phyloP scores from a whole-genome alignment of 805 yeast species.

The Candida arabinofermentans region DNA sequence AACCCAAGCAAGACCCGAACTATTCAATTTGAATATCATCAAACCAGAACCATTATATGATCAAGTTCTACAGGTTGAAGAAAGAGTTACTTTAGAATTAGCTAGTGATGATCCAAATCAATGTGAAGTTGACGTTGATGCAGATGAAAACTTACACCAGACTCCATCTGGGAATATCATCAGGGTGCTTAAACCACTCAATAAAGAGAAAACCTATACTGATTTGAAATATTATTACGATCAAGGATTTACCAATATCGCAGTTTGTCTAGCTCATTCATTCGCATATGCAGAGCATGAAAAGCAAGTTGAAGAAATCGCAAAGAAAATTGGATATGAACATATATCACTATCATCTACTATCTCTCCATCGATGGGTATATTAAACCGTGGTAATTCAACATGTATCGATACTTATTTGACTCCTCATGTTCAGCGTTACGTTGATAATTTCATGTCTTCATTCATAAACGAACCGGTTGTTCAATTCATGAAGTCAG shows the following conservation, averaged over 20 bases:
- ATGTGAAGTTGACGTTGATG: slow-evolving; percentile 12
- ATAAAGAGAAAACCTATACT: slow-evolving; percentile 12
- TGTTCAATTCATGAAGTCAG: slow-evolving; percentile 53
- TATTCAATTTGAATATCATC: slow-evolving; percentile 15
- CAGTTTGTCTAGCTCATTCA: slow-evolving; percentile 36
- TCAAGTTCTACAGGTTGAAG: slow-evolving; percentile 17
- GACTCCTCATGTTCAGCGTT: slow-evolving; percentile 37
- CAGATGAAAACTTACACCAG: slow-evolving; percentile 2
- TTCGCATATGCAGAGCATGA: slow-evolving; percentile 36
- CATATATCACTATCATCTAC: slow-evolving; percentile 32
- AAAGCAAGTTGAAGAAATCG: slow-evolving; percentile 30
- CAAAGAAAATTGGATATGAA: slow-evolving; percentile 39
- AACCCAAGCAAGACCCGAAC: slow-evolving; percentile 28
- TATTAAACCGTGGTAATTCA: slow-evolving; percentile 37
- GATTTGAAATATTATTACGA: slow-evolving; percentile 19
- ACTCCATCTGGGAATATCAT: slow-evolving; percentile 17
- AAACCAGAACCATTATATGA: slow-evolving; percentile 17
- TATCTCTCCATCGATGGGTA: slow-evolving; percentile 34
- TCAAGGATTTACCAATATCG: slow-evolving; percentile 25
- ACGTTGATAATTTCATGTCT: slow-evolving; percentile 34
- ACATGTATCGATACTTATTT: slow-evolving; percentile 40
- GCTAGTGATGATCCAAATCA: slow-evolving; percentile 25
- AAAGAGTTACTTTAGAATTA: slow-evolving; percentile 22
- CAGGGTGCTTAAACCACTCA: slow-evolving; percentile 22
- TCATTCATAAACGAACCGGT: slow-evolving; percentile 31